Percentiles rank a stretch among this genome's conserved stretches.
Conservation (phyloP, 805 yeast genomes). For the Hanseniaspora thailandica region DNA sequence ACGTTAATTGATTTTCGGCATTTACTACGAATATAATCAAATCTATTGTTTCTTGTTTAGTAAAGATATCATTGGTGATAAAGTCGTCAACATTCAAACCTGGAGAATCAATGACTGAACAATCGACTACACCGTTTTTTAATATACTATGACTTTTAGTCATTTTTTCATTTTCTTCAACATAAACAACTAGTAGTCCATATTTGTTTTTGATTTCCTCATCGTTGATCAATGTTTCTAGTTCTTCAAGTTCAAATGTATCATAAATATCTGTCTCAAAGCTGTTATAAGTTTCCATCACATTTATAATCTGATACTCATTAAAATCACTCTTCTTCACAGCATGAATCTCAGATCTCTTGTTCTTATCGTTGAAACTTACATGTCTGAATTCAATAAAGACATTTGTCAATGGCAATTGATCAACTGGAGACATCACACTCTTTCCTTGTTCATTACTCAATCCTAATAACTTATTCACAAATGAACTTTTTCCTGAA, state of each 20-base stretch:
- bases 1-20: constrained; percentile 90
- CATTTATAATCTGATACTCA: constrained; percentile 26
- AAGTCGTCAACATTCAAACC: constrained; percentile 88
- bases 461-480: constrained; percentile 75
- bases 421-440: constrained; percentile 63
- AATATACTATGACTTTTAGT: constrained; percentile 57
- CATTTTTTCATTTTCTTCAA: constrained; percentile 39
- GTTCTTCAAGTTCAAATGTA: constrained; percentile 46
- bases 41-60: constrained; percentile 95
- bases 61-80: constrained; percentile 88
- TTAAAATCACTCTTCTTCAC: constrained; percentile 29
- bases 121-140: constrained; percentile 83
- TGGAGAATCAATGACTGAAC: constrained; percentile 90
- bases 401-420: constrained; percentile 93
- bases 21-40: constrained; percentile 90
- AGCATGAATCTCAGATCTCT: constrained; percentile 88
- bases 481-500: constrained; percentile 91
- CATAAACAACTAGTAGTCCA: constrained; percentile 65
- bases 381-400: constrained; percentile 91
- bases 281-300: constrained; percentile 33
- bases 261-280: constrained; percentile 37
- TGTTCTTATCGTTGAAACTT: constrained; percentile 43
- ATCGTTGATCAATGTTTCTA: constrained; percentile 51
- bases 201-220: constrained; percentile 66
- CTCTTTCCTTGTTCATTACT: constrained; percentile 35